These are phyloP conservation scores for Tricholoma flavovirens DNA, from an alignment of 768 basidiomycete species.

Conservation along the genomic window DNA sequence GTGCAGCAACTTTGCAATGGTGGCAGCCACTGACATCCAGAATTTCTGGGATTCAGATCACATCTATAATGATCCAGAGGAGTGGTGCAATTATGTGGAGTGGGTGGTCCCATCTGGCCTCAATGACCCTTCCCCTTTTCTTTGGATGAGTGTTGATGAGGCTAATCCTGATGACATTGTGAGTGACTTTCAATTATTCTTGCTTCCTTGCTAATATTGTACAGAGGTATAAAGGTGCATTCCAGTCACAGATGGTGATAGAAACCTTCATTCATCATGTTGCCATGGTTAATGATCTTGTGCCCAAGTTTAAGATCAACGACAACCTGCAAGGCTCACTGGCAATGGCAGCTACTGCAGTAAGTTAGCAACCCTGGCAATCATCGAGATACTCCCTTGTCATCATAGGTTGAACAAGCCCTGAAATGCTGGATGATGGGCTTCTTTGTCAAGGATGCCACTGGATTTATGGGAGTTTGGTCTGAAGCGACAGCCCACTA, in stretches of 20 bases:
- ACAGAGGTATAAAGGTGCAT: constrained; percentile 1
- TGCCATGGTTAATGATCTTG: not conserved
- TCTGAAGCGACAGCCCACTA: not conserved
- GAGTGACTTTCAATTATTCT: constrained; percentile 2
- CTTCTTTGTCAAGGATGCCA: not conserved
- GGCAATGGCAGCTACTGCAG: no score
- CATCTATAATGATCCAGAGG: not conserved
- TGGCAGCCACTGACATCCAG: not conserved
- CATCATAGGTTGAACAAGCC: not conserved
- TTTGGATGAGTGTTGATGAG: constrained; percentile 3
- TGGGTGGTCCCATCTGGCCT: not conserved
- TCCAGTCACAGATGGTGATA: constrained; percentile 1
- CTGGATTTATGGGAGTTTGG: not conserved
- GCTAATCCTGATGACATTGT: not conserved
- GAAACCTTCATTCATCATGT: constrained; percentile 1
- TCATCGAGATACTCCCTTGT: not conserved
- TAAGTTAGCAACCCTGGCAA: no score
- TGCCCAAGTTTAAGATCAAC: not conserved
- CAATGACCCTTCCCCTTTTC: not conserved
- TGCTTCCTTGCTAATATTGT: constrained; percentile 1
- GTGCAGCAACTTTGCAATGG: not conserved
- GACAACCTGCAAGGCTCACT: not conserved
- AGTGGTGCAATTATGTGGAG: not conserved
- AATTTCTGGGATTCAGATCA: constrained; percentile 3
- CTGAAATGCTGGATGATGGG: not conserved